phyloP scores from a whole-genome alignment of 1,284 basidiomycete genomes.

The Malassezia furfur region DNA sequence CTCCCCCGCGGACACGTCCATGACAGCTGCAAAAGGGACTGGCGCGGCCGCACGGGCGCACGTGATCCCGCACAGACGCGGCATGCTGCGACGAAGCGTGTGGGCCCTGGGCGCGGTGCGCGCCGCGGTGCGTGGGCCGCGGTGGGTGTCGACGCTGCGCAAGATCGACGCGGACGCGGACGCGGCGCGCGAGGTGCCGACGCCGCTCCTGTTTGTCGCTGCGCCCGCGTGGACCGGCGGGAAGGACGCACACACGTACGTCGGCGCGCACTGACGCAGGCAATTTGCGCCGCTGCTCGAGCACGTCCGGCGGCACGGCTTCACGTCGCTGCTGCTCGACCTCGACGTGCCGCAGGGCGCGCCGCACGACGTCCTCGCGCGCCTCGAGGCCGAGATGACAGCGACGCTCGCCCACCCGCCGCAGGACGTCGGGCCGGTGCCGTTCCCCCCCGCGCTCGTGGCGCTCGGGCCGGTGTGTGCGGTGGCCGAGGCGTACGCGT shows the following conservation, averaged over 20 bases:
- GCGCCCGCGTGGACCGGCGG: constrained; percentile 29
- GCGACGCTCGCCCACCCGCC: constrained; percentile 17
- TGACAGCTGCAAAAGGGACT: not conserved
- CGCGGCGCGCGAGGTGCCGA: constrained; percentile 32
- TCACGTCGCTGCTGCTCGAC: constrained; percentile 27
- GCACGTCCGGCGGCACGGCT: constrained; percentile 24
- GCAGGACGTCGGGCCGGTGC: constrained; percentile 6
- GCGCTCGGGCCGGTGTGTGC: constrained; percentile 21
- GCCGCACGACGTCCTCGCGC: not conserved
- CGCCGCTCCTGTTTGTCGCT: constrained; percentile 36
- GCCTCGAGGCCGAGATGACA: constrained; percentile 20
- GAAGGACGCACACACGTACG: constrained; percentile 16
- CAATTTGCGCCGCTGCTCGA: constrained; percentile 14
- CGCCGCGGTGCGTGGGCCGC: not conserved
- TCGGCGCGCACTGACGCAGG: constrained; percentile 9
- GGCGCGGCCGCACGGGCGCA: not conserved
- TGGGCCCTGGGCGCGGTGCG: not conserved
- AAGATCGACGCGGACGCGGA: constrained; percentile 1
- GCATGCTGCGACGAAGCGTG: not conserved
- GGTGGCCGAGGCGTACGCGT: constrained; percentile 37
- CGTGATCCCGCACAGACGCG: not conserved
- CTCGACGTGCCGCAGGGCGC: constrained; percentile 18
- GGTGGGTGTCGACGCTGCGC: constrained; percentile 14
- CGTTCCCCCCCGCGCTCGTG: constrained; percentile 38
- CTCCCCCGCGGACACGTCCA: not conserved